Conservation (phyloP, 495 filamentous ascomycete species). For the Neurospora sp. region DNA sequence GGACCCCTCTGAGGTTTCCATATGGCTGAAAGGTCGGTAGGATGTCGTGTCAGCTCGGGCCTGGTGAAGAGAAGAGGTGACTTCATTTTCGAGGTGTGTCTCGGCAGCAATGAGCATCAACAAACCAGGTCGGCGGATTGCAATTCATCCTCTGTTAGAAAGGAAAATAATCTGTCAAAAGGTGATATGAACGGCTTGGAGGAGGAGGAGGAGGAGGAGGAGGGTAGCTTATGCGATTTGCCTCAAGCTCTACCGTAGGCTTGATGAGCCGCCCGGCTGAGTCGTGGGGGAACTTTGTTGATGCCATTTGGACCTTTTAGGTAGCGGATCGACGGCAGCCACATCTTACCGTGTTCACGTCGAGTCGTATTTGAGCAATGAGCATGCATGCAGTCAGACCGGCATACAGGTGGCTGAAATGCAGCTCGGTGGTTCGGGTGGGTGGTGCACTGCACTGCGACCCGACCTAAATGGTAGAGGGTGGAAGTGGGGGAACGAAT, state of each 20-base stretch:
- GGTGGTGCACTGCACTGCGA: background rate
- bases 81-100: too few species aligned
- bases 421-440: background rate
- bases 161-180: too few species aligned
- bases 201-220: too few species aligned
- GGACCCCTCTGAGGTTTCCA: background rate
- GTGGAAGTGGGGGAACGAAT: background rate
- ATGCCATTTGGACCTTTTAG: background rate
- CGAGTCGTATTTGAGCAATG: too few species aligned
- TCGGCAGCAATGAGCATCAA: too few species aligned
- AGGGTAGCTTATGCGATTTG: too few species aligned
- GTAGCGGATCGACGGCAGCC: background rate
- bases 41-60: background rate
- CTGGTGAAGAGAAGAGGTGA: background rate
- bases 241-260: too few species aligned
- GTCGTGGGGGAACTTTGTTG: background rate
- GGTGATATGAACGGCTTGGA: too few species aligned
- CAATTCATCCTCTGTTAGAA: too few species aligned
- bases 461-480: background rate
- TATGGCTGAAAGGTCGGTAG: background rate
- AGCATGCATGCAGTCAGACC: background rate
- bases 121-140: too few species aligned
- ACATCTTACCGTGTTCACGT: background rate
- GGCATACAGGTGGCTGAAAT: background rate
- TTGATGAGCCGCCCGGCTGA: too few species aligned